These are phyloP conservation scores for Tilletia caries DNA, from an alignment of 1,284 basidiomycete genomes.

Conservation along the genomic window DNA sequence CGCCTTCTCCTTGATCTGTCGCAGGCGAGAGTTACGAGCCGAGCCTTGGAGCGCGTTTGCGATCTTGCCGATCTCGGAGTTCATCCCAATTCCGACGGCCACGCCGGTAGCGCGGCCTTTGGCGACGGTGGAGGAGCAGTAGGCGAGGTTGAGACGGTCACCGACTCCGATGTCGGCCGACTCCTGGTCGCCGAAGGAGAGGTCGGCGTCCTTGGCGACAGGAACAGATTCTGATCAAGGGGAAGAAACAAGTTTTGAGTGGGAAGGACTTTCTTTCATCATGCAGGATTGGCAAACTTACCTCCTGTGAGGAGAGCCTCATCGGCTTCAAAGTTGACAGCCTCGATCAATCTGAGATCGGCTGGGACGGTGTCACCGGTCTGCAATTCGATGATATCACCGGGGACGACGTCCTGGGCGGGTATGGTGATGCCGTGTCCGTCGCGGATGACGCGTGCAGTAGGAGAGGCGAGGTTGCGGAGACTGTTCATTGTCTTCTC, in stretches of 20 bases:
- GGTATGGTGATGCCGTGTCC: conserved; percentile 61
- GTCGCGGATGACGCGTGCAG: conserved; percentile 63
- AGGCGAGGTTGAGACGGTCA: conserved; percentile 63
- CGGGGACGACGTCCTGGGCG: conserved; percentile 64
- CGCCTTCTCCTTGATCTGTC: conserved; percentile 59
- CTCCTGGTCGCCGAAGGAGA: conserved; percentile 32
- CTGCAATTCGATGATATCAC: conserved; percentile 53
- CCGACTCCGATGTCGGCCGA: conserved; percentile 56
- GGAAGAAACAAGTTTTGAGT: neutral
- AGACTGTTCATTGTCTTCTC: conserved; percentile 65
- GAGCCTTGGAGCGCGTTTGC: conserved; percentile 49
- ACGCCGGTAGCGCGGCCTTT: conserved; percentile 66
- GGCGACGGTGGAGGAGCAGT: conserved; percentile 64
- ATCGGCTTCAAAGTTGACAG: conserved; percentile 57
- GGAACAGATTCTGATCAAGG: conserved; percentile 60
- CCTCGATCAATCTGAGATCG: conserved; percentile 48
- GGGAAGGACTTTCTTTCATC: neutral
- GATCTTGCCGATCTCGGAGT: conserved; percentile 51
- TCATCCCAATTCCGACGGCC: conserved; percentile 65
- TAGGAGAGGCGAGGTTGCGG: conserved; percentile 63
- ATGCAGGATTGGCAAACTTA: neutral
- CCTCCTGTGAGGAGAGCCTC: conserved; percentile 68
- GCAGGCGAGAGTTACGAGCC: conserved; percentile 42
- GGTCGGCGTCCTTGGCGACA: conserved; percentile 60
- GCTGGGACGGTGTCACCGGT: conserved; percentile 50